Conservation (phyloP, 805 yeast species). For the Schizosaccharomyces cryophilus region DNA sequence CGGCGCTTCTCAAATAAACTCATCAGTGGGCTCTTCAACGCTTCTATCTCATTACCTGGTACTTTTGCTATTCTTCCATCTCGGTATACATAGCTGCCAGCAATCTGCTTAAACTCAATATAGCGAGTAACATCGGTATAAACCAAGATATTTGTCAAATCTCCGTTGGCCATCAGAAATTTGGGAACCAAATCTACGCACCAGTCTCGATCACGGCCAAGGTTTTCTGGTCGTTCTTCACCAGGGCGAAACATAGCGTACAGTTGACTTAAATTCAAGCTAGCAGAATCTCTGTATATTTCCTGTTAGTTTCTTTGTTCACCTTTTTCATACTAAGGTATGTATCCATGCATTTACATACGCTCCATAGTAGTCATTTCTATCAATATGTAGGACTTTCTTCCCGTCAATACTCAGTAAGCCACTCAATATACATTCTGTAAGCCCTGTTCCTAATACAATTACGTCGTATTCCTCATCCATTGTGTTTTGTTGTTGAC, state of each 20-base stretch:
- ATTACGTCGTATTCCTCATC: constrained; percentile 94
- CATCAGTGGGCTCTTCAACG: constrained; percentile 74
- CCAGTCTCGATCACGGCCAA: constrained; percentile 93
- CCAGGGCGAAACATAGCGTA: constrained; percentile 73
- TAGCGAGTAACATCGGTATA: constrained; percentile 92
- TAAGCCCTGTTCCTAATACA: constrained; percentile 41
- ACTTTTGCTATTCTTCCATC: constrained; percentile 82
- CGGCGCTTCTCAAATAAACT: constrained; percentile 90
- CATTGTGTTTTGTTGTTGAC: constrained; percentile 18
- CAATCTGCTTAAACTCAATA: constrained; percentile 84
- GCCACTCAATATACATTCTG: constrained; percentile 89
- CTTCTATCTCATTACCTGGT: constrained; percentile 79
- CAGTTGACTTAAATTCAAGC: constrained; percentile 39
- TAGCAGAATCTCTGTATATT: constrained; percentile 38
- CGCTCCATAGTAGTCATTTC: constrained; percentile 90
- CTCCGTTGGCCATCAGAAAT: constrained; percentile 93
- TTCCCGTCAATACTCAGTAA: constrained; percentile 91
- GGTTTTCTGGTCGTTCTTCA: constrained; percentile 32
- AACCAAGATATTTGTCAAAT: constrained; percentile 76
- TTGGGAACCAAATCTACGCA: constrained; percentile 92
- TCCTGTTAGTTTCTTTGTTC: too few species aligned
- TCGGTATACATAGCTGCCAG: constrained; percentile 86
- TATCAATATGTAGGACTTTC: constrained; percentile 86
- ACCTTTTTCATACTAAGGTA: too few species aligned
- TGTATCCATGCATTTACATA: constrained; percentile 2